Evolutionary conservation across 164 flowering plant species (phyloP), one percentile per base, ranked within the genome.

Genomic region (Sextonia rubra): DNA sequence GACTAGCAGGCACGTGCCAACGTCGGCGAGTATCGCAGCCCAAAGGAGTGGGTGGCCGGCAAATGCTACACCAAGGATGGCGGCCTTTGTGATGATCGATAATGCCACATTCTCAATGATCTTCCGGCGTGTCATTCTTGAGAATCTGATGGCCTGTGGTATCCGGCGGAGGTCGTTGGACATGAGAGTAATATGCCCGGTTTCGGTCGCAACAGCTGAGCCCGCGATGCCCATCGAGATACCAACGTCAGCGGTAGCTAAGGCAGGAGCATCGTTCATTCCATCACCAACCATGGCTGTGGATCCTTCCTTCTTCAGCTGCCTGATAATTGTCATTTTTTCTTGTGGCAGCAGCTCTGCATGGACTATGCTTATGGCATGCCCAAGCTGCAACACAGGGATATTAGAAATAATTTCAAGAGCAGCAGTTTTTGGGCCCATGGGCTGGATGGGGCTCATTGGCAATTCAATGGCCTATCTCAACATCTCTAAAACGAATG

Each of bases 211-310:
- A 0, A 95, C 83, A 0, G 98, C 98, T 1, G 99, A 93, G 30
- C 99, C 99, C 1, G 98, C 81, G 26, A 93, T 78, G 1, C 98
- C 99, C 99, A 95, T 95, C 37, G 99, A 93, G 62, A 95, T 88
- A 4, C 99, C 99, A 12, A 95, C 82, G 68, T 93, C 91, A 0
- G 99, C 96, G 1, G 89, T 86, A 2, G 97, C 98, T 60, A 93
- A 73, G 25, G 99, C 98, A 0, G 97, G 96, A 9, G 97, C 98
- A 79, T 95, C 99, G 58, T 95, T 95, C 48, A 95, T 71, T 2
- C 98, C 99, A 68, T 95, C 99, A 7, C 99, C 98, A 1, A 93
- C 74, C 99, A 95, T 95, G 0, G 90, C 93, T 0, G 91, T 89
- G 62, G 82, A 78, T 3, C 91, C 91, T 7, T 81, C 83, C 65